These are phyloP conservation scores for Cetradonia linearis DNA, from an alignment of 495 filamentous ascomycete species.

Conservation along the genomic window DNA sequence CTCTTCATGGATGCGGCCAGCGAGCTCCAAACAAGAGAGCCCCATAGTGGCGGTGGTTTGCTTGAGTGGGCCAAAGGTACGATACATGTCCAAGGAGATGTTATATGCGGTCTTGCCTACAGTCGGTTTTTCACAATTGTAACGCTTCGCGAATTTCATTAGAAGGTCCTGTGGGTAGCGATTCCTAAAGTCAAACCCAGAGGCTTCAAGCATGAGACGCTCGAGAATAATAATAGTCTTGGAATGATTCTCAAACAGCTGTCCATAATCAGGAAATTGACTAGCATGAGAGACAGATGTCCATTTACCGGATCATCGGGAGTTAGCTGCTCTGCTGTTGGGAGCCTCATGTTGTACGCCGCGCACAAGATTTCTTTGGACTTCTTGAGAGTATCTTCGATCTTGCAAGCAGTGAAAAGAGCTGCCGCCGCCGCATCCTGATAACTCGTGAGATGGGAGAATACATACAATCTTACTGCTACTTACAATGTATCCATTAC, in stretches of 20 bases:
- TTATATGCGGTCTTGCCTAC: conserved; percentile 60
- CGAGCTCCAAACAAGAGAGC: conserved; percentile 70
- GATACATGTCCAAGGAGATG: conserved; percentile 79
- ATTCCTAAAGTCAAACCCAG: conserved; percentile 88
- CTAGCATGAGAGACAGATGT: neutral
- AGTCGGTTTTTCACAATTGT: conserved; percentile 40
- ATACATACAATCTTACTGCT: neutral
- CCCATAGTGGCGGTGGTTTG: conserved; percentile 71
- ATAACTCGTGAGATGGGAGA: conserved; percentile 21
- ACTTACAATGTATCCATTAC: conserved; percentile 34
- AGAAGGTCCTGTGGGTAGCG: conserved; percentile 77
- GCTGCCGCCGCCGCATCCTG: conserved; percentile 79
- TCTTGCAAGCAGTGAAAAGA: conserved; percentile 88
- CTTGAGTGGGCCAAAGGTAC: conserved; percentile 86
- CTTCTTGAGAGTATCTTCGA: conserved; percentile 96
- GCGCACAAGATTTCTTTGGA: conserved; percentile 86
- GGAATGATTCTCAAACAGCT: conserved; percentile 69
- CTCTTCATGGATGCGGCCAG: conserved; percentile 51
- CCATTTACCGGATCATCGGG: conserved; percentile 66
- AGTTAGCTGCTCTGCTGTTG: conserved; percentile 61
- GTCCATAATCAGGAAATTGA: conserved; percentile 3
- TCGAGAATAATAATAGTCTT: conserved; percentile 80
- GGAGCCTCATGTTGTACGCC: conserved; percentile 69
- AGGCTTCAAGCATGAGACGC: conserved; percentile 84
- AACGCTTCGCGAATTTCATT: conserved; percentile 57